A percentile compares a stretch with the other conserved stretches of the same genome.
Evolutionary conservation across 805 yeast genomes (phyloP).

Genomic region (Saturnispora gosingensis): DNA sequence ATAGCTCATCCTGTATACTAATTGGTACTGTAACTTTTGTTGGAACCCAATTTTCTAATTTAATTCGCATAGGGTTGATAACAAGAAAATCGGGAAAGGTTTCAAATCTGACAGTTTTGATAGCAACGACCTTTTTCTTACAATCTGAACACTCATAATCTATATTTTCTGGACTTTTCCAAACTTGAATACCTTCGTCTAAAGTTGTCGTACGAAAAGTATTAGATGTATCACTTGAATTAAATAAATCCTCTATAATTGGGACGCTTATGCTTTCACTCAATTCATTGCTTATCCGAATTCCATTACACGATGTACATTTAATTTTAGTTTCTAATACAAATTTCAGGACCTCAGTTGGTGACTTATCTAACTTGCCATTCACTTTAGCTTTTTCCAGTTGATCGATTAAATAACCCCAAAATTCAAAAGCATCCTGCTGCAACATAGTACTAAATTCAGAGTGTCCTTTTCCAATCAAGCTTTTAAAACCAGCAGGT

Average conservation of each 20-base stretch:
- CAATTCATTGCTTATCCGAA: slow-evolving; percentile 45
- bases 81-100: slow-evolving; percentile 66
- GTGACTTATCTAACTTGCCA: slow-evolving; percentile 26
- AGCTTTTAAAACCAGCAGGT: slow-evolving; percentile 65
- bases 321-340: slow-evolving; percentile 54
- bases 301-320: slow-evolving; percentile 49
- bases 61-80: slow-evolving; percentile 69
- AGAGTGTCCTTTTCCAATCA: slow-evolving; percentile 67
- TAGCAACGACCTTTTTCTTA: slow-evolving; percentile 27
- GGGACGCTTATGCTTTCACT: slow-evolving; percentile 60
- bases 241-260: slow-evolving; percentile 34
- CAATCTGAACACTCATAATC: slow-evolving; percentile 61
- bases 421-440: slow-evolving; percentile 92
- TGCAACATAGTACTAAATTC: slow-evolving; percentile 85
- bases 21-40: slow-evolving; percentile 71
- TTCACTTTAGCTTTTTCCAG: slow-evolving; percentile 40
- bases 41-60: slow-evolving; percentile 85
- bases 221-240: slow-evolving; percentile 36
- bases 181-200: slow-evolving; percentile 36
- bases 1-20: slow-evolving; percentile 32
- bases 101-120: slow-evolving; percentile 40
- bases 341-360: slow-evolving; percentile 56
- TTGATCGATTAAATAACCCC: slow-evolving; percentile 55
- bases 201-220: slow-evolving; percentile 42
- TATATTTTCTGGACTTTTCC: slow-evolving; percentile 41